Evolutionary conservation across 73 alveolate genomes (phyloP).

Genomic region (Uronychia binucleata): DNA sequence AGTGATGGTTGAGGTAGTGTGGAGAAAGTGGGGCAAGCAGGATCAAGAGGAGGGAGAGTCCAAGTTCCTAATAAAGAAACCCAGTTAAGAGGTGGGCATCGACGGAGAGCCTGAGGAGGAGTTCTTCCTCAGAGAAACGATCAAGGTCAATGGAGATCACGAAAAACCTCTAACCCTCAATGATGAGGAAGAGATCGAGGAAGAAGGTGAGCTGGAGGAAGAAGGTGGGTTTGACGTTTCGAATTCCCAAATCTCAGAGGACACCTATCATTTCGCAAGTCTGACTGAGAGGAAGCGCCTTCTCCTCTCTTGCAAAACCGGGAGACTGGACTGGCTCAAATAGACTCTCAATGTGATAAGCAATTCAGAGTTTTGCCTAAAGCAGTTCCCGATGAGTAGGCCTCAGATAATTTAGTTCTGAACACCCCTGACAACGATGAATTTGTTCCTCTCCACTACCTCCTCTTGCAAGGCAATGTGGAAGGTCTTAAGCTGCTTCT

Average conservation of each 20-base stretch:
- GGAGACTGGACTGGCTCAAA: neutral
- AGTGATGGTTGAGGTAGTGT: no score
- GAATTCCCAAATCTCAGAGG: neutral
- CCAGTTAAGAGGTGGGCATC: no score
- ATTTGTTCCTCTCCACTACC: neutral
- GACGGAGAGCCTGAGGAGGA: neutral
- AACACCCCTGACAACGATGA: neutral
- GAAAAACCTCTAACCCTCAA: neutral
- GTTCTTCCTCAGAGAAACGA: neutral
- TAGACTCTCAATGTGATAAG: neutral
- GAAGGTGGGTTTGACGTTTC: neutral
- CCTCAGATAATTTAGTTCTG: neutral
- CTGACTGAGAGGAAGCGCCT: neutral
- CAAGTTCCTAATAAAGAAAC: no score
- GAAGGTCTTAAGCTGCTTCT: neutral
- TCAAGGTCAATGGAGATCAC: neutral
- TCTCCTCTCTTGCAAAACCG: neutral
- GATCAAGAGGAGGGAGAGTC: no score
- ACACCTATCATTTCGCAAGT: neutral
- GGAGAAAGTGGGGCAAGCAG: no score
- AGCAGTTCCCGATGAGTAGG: neutral
- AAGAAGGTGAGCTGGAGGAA: neutral
- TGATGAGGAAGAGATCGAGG: neutral
- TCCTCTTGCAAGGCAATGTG: neutral
- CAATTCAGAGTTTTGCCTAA: neutral